phyloP scores from a whole-genome alignment of 257 asterid genomes.

The Gentiana dahurica region DNA sequence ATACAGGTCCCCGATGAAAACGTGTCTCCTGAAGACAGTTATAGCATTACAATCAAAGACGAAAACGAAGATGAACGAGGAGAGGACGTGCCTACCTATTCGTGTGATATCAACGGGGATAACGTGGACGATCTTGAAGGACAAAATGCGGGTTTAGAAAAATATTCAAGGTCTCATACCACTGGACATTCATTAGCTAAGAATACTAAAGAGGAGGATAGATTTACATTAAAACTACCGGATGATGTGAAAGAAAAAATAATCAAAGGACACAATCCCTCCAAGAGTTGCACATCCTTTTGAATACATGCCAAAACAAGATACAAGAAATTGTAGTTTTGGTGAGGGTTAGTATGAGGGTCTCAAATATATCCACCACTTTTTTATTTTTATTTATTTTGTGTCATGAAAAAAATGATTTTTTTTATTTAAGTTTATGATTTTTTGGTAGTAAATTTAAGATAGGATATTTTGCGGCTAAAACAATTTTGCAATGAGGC shows the following conservation, averaged over 20 bases:
- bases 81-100: neutral
- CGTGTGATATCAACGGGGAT: neutral
- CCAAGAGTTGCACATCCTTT: conserved; percentile 37
- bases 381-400: no score
- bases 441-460: no score
- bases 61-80: conserved; percentile 13
- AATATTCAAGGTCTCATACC: conserved; percentile 54
- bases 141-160: conserved; percentile 7
- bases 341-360: conserved; percentile 12
- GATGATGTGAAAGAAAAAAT: conserved; percentile 44
- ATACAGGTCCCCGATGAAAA: conserved; percentile 6
- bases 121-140: conserved; percentile 2
- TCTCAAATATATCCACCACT: no score
- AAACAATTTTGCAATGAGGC: no score
- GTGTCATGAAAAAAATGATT: no score
- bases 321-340: conserved; percentile 15
- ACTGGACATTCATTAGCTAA: conserved; percentile 69
- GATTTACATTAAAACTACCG: conserved; percentile 59
- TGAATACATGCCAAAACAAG: neutral
- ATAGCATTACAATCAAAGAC: conserved; percentile 32
- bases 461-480: no score
- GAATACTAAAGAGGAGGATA: conserved; percentile 34
- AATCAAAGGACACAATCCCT: conserved; percentile 41
- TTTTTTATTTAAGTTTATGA: no score
- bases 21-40: conserved; percentile 21